phyloP scores from a whole-genome alignment of 495 filamentous ascomycete genomes.

The Lasiosphaeria hispida region DNA sequence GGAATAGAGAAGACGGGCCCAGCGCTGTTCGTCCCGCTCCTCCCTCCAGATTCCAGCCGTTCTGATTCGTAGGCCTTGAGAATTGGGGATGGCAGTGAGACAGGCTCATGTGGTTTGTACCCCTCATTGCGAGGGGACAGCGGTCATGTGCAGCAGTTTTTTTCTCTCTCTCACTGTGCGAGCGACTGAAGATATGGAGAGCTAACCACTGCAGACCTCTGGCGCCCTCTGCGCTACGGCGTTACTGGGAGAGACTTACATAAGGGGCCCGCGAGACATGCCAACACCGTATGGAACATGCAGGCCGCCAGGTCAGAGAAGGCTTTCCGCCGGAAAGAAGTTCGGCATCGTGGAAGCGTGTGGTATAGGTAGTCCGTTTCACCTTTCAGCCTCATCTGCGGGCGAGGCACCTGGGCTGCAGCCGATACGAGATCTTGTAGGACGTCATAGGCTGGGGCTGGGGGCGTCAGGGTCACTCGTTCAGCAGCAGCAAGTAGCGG shows the following conservation, averaged over 20 bases:
- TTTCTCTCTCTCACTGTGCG: neutral
- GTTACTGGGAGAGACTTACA: neutral
- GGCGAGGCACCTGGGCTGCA: constrained; percentile 4
- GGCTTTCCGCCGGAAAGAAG: neutral
- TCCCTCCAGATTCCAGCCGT: neutral
- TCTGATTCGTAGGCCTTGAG: neutral
- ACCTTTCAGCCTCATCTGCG: constrained; percentile 19
- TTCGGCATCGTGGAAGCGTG: neutral
- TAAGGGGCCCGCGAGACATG: neutral
- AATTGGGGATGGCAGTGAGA: neutral
- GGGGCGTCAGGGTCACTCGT: neutral
- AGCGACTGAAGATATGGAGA: neutral
- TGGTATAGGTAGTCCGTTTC: constrained; percentile 11
- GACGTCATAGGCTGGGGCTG: constrained; percentile 17
- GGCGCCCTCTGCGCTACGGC: no score
- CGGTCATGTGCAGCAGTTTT: neutral
- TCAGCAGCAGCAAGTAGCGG: neutral
- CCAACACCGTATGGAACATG: neutral
- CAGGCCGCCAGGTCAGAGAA: neutral
- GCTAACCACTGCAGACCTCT: no score
- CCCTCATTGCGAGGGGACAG: no score
- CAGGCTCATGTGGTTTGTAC: neutral
- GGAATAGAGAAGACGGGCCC: neutral
- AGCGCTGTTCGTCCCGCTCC: neutral
- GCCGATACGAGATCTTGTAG: constrained; percentile 19